Evolutionary conservation across 371 early-diverging fungal genomes (phyloP), one percentile per base, ranked within the genome.

Genomic region (Mortierella sp.): DNA sequence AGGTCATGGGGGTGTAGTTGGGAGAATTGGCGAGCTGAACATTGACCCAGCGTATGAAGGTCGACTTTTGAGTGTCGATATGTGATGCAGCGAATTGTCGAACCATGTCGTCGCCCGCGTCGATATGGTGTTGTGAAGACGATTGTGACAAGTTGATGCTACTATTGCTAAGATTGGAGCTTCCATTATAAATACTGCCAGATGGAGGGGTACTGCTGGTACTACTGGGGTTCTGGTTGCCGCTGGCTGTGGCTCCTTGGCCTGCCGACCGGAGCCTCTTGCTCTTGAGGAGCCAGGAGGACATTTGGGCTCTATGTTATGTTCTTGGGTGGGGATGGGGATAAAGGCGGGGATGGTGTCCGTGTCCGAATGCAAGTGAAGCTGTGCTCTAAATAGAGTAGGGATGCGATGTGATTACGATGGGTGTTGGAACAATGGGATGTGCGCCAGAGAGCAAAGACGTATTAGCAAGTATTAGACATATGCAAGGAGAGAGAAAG

Each of bases 21-120:
- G 45, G 83, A 64, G 54, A 64, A 58, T 65, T 82, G 13, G 82
- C 81, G 18, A 95, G 85, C 59, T 93, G 89, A 38, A 83, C 81
- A 73, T 95, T 95, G 66, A 92, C 85, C 95, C 95, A 95, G 42
- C 89, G 90, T 19, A 90, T 92, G 61, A 95, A 89, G 14, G 94
- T 89, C 21, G 89, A 88, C 66, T 86, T 88, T 74, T 95, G 93
- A 28, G 91, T 87, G 52, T 86, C 86, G 51, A 69, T 61, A 46
- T 73, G 68, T 30, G 74, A 64, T 10, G 74, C 74, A 48, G 74
- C 69, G 47, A 64, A 67, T 61, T 69, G 70, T 61, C 76, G 69
- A 43, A 74, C 69, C 76, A 74, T 74, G 61, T 74, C 76, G 59
- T 74, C 76, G 70, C 76, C 76, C 61, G 73, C 76, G 69, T 74